phyloP scores from a whole-genome alignment of 2,329 filamentous ascomycete species.

The Samsoniella hepiali region DNA sequence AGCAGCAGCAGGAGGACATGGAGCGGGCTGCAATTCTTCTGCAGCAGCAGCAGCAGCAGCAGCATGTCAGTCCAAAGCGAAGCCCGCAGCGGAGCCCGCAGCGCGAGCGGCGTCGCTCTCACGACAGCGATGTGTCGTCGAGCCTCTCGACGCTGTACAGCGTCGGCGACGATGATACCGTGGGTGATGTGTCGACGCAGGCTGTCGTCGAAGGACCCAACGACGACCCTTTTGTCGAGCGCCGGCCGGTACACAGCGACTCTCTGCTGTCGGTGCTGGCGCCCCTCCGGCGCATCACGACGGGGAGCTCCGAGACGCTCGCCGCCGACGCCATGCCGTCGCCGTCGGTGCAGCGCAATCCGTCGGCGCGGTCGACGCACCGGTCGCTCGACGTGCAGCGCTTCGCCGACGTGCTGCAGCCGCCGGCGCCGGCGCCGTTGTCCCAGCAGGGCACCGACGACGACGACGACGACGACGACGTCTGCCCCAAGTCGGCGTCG shows the following conservation, averaged over 20 bases:
- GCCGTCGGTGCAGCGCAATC: not conserved
- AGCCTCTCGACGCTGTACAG: constrained; percentile 57
- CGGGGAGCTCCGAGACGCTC: constrained; percentile 11
- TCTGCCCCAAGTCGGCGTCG: constrained; percentile 21
- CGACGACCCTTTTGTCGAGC: constrained; percentile 34
- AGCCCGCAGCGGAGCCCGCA: constrained; percentile 17
- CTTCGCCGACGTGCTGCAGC: constrained; percentile 16
- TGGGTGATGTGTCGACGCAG: constrained; percentile 25
- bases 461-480: constrained; percentile 19
- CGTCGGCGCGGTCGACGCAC: not conserved
- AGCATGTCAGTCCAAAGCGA: constrained; percentile 20
- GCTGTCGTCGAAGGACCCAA: constrained; percentile 14
- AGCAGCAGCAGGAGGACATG: not conserved
- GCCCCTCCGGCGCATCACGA: constrained; percentile 17
- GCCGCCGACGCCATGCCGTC: constrained; percentile 15
- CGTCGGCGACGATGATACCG: constrained; percentile 35
- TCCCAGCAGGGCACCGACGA: too few relatives aligned
- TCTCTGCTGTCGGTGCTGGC: not conserved
- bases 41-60: constrained; percentile 20
- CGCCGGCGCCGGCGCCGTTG: not conserved
- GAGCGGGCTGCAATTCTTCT: not conserved
- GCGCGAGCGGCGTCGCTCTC: constrained; percentile 28
- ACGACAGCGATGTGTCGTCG: constrained; percentile 47
- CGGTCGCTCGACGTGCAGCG: constrained; percentile 11
- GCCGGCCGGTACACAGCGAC: too few relatives aligned